These are phyloP conservation scores for Sophora flavescens DNA, from an alignment of 306 rosid species.

Conservation along the genomic window DNA sequence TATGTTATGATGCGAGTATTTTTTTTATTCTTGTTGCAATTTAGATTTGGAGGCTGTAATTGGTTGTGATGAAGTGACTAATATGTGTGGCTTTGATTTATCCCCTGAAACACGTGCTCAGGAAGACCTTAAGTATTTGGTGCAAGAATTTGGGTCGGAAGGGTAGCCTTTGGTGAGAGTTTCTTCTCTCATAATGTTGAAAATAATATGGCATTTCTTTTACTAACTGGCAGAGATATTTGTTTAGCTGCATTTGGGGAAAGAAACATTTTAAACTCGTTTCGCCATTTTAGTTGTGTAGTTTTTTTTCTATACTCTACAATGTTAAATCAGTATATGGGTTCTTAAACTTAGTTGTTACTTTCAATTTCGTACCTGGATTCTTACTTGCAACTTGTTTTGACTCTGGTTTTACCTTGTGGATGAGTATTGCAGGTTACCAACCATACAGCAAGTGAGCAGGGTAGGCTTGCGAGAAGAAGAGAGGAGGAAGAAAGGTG, in stretches of 20 bases:
- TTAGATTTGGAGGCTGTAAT: conserved; percentile 81
- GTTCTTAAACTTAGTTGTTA: conserved; percentile 30
- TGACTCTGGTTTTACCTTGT: conserved; percentile 10
- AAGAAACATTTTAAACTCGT: conserved; percentile 15
- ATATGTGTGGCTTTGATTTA: conserved; percentile 74
- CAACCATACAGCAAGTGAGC: conserved; percentile 99
- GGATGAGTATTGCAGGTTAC: conserved; percentile 74
- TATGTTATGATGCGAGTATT: conserved; percentile 25
- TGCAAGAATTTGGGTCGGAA: conserved; percentile 98
- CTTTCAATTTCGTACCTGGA: conserved; percentile 31
- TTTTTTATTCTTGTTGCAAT: neutral
- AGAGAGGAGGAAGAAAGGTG: no score
- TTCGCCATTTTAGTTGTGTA: conserved; percentile 19
- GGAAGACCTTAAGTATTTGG: conserved; percentile 97
- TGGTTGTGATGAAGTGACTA: conserved; percentile 63
- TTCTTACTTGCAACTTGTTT: conserved; percentile 25
- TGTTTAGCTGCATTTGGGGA: conserved; percentile 4
- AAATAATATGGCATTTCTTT: conserved; percentile 25
- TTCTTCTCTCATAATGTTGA: conserved; percentile 28
- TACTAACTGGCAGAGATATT: conserved; percentile 18
- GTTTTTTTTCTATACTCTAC: conserved; percentile 23
- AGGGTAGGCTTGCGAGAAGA: no score
- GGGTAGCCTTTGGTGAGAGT: conserved; percentile 94
- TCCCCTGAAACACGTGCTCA: conserved; percentile 92
- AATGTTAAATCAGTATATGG: conserved; percentile 4